Evolutionary conservation across 371 early-diverging fungal genomes (phyloP).

Genomic region (Modicella reniformis): DNA sequence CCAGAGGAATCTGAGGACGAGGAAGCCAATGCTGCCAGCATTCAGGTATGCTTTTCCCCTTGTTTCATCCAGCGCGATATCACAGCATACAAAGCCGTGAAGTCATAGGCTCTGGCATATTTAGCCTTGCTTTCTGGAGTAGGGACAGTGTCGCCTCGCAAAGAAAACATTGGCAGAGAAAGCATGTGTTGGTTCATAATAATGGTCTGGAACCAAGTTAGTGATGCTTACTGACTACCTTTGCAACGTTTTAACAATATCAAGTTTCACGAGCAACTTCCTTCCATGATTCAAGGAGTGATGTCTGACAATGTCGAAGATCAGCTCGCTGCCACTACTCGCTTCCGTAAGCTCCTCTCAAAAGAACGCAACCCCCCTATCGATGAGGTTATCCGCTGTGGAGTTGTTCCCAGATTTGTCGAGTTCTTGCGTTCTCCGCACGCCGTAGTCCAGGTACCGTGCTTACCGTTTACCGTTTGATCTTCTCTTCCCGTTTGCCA

Average conservation of each 20-base stretch:
- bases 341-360: constrained; percentile 96
- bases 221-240: not conserved
- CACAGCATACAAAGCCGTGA: no score
- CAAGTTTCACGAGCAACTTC: constrained; percentile 73
- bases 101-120: no score
- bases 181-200: not conserved
- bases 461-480: not conserved
- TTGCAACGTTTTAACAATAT: not conserved
- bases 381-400: constrained; percentile 93
- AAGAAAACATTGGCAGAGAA: not conserved
- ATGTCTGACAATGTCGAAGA: constrained; percentile 80
- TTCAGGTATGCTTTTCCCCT: constrained; percentile 57
- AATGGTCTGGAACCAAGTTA: no score
- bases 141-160: no score
- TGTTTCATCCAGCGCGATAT: not conserved
- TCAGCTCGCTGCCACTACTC: constrained; percentile 87
- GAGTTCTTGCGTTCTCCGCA: constrained; percentile 88
- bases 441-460: constrained; percentile 85
- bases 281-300: constrained; percentile 78
- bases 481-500: no score
- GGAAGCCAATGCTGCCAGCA: constrained; percentile 58
- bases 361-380: constrained; percentile 99
- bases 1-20: constrained; percentile 87
- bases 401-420: constrained; percentile 96
- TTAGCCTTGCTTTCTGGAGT: no score